A percentile compares a stretch with the other conserved stretches of the same genome.
Evolutionary conservation across 345 rosid species (phyloP).

Genomic region (Microthlaspi erraticum): DNA sequence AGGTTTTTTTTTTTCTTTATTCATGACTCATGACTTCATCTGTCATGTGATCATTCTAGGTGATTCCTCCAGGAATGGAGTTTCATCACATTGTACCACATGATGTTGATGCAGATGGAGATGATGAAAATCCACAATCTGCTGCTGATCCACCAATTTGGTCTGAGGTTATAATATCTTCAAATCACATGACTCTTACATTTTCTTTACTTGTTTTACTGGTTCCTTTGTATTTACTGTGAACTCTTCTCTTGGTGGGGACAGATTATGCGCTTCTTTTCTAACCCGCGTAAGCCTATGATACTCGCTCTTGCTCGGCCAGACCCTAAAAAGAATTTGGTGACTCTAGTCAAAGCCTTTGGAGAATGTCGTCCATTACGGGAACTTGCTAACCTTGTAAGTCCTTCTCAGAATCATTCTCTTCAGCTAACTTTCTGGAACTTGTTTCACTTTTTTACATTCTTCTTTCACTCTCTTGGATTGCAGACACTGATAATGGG

Average conservation of each 20-base stretch:
- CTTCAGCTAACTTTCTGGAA: conserved; percentile 2
- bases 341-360: conserved; percentile 83
- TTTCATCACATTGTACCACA: conserved; percentile 78
- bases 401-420: conserved; percentile 21
- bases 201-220: neutral
- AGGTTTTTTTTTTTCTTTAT: neutral
- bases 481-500: conserved; percentile 84
- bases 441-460: neutral
- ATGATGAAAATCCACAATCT: conserved; percentile 60
- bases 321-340: conserved; percentile 84
- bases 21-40: conserved; percentile 13
- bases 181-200: neutral
- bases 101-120: conserved; percentile 74
- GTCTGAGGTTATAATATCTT: conserved; percentile 64
- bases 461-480: neutral
- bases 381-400: conserved; percentile 83
- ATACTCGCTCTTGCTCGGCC: conserved; percentile 88
- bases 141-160: conserved; percentile 80
- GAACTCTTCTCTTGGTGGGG: conserved; percentile 31
- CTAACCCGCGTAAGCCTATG: conserved; percentile 84
- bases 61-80: conserved; percentile 97
- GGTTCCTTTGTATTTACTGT: conserved; percentile 16
- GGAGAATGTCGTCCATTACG: conserved; percentile 79
- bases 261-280: conserved; percentile 84
- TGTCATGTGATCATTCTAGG: conserved; percentile 48